Evolutionary conservation across 495 filamentous ascomycete species (phyloP), one percentile per base, ranked within the genome.

Genomic region (Diplogelasinospora grovesii): DNA sequence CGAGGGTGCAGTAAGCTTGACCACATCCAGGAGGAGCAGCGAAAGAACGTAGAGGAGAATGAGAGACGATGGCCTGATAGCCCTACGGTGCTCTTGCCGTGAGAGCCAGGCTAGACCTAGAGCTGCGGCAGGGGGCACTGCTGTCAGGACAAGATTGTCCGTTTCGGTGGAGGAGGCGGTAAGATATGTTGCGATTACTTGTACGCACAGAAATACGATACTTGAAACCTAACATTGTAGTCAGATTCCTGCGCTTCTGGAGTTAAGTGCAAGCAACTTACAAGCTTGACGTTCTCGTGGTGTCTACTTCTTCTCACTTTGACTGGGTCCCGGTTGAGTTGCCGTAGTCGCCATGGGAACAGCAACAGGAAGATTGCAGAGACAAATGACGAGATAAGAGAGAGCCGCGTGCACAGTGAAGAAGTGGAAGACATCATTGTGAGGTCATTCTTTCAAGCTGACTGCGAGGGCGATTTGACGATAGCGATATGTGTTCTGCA

Each of bases 11-110:
- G 32, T 47, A 9, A 56, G 30, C 9, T 39, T 15, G 7, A 56
- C 10, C 9, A 11, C 14, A 19, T 56, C 49, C 32, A 21, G 39
- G 2, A 46, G 9, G 16, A 34, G 16, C 11, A 42, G 39, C 4
- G 27, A 24, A 8, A 49, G 23, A 8, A 55, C 45, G 26, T 55
- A 55, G 3, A 46, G 5, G 4, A 34, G 22, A 9, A 40, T 36
- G 5, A 47, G 36, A 32, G 41, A 38, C 8, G 52, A 52, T 3
- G 52, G 52, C 19, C 19, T 36, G 0, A 14, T 20, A 2, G 22
- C 40, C 10, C 28, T 14, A 1, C 22, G 8, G 23, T 53, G 46
- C 35, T 53, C 50, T 7, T 43, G 8, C 1, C 20, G 26, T 20
- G 43, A 46, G 20, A 50, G 36, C 11, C 21, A 30, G 3, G 33